A percentile compares a stretch with the other conserved stretches of the same genome.
Conservation (phyloP, 768 basidiomycete species). For the Rhodotorula babjevae region DNA sequence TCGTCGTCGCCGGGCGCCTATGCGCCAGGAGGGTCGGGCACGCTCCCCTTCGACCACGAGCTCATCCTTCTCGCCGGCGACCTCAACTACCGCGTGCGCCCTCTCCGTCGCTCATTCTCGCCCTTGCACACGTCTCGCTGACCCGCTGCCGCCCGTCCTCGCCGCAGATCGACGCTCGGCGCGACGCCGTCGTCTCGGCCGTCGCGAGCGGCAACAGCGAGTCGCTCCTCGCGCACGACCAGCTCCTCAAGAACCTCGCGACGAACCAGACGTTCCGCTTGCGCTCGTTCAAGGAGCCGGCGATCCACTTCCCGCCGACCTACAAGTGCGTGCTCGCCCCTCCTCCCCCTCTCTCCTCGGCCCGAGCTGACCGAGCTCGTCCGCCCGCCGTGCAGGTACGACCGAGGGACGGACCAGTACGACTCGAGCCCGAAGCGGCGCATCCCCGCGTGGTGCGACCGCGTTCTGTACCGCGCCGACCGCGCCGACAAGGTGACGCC, state of each 20-base stretch:
- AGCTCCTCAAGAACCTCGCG: conserved; percentile 82
- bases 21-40: conserved; percentile 84
- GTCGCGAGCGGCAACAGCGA: conserved; percentile 64
- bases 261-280: conserved; percentile 73
- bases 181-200: conserved; percentile 71
- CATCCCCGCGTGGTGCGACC: conserved; percentile 60
- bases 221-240: conserved; percentile 69
- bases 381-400: conserved; percentile 53
- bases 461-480: conserved; percentile 68
- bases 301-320: conserved; percentile 77
- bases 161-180: conserved; percentile 70
- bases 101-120: too few species aligned
- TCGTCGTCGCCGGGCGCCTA: conserved; percentile 59
- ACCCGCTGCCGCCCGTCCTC: neutral
- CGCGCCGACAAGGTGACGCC: conserved; percentile 55
- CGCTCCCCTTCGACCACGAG: conserved; percentile 91
- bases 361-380: neutral
- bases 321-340: conserved; percentile 58
- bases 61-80: conserved; percentile 83
- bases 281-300: conserved; percentile 71
- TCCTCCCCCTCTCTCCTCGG: neutral
- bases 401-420: conserved; percentile 68
- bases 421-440: conserved; percentile 85
- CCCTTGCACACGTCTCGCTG: neutral
- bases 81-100: conserved; percentile 73